Evolutionary conservation across 129 eudicot species (phyloP).

Genomic region (Chrysanthemum seticuspe): DNA sequence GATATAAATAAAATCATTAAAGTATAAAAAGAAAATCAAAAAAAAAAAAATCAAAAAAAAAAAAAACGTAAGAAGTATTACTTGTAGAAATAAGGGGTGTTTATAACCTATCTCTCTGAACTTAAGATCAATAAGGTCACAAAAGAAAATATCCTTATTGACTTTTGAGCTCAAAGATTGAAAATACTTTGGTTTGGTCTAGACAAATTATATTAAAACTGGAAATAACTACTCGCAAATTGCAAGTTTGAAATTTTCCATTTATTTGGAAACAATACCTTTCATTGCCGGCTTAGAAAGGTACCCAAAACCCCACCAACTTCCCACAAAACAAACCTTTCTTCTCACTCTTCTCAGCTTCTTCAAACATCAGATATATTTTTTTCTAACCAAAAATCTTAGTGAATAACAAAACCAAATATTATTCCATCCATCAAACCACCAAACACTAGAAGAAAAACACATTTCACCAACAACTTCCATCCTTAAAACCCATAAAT

Average conservation of each 20-base stretch:
- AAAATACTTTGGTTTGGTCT: neutral
- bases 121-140: too few relatives aligned
- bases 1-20: too few relatives aligned
- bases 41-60: too few relatives aligned
- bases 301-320: slow-evolving; percentile 14
- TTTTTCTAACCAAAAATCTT: slow-evolving; percentile 5
- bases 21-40: too few relatives aligned
- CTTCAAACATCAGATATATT: slow-evolving; percentile 12
- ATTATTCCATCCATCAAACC: neutral
- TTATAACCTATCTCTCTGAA: too few relatives aligned
- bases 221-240: neutral
- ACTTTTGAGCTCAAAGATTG: too few relatives aligned
- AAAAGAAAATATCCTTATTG: too few relatives aligned
- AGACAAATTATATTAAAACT: neutral
- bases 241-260: slow-evolving; percentile 12
- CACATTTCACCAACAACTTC: slow-evolving; percentile 67
- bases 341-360: slow-evolving; percentile 28
- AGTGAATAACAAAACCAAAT: neutral
- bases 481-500: slow-evolving; percentile 16
- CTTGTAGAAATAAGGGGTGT: too few relatives aligned
- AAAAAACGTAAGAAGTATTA: too few relatives aligned
- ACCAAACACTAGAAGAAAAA: slow-evolving; percentile 36
- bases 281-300: slow-evolving; percentile 20
- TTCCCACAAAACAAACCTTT: slow-evolving; percentile 19
- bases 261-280: slow-evolving; percentile 21